phyloP scores from a whole-genome alignment of 495 filamentous ascomycete genomes.

The Glonium stellatum region DNA sequence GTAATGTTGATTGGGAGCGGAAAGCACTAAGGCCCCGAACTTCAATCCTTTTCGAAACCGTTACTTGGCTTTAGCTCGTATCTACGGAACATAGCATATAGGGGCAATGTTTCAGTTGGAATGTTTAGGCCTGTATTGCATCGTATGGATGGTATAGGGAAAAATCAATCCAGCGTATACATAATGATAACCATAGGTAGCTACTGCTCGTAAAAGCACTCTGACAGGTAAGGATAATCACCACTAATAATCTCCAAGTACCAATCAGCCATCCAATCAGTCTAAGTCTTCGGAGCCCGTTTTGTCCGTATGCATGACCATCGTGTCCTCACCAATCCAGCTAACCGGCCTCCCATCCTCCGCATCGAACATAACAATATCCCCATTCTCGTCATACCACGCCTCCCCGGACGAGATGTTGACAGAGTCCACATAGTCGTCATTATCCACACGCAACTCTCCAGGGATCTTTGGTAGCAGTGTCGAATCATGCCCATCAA shows the following conservation, averaged over 20 bases:
- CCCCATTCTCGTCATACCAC: slow-evolving; percentile 22
- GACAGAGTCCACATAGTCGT: slow-evolving; percentile 17
- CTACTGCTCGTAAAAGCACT: too few species aligned
- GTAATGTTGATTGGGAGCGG: too few species aligned
- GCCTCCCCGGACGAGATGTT: slow-evolving; percentile 17
- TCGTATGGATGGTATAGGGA: too few species aligned
- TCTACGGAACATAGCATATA: too few species aligned
- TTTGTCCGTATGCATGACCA: not conserved
- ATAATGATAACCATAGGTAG: too few species aligned
- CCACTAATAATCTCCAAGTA: not conserved
- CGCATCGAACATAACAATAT: slow-evolving; percentile 17
- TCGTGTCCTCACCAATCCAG: not conserved
- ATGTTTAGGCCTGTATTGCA: too few species aligned
- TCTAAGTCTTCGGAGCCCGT: not conserved
- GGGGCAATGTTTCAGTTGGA: too few species aligned
- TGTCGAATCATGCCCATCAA: slow-evolving; percentile 15
- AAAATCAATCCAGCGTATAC: too few species aligned
- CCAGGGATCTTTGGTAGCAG: slow-evolving; percentile 3
- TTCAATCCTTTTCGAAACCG: too few species aligned
- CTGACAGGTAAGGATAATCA: not conserved
- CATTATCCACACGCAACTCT: slow-evolving; percentile 19
- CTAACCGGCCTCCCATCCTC: not conserved
- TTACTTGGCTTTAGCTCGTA: too few species aligned
- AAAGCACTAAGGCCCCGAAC: too few species aligned
- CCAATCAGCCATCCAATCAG: not conserved